A percentile compares a stretch with the other conserved stretches of the same genome.
Conservation (phyloP, 192 early-diverging fungal species). For the Thoreauomyces humboldtii region DNA sequence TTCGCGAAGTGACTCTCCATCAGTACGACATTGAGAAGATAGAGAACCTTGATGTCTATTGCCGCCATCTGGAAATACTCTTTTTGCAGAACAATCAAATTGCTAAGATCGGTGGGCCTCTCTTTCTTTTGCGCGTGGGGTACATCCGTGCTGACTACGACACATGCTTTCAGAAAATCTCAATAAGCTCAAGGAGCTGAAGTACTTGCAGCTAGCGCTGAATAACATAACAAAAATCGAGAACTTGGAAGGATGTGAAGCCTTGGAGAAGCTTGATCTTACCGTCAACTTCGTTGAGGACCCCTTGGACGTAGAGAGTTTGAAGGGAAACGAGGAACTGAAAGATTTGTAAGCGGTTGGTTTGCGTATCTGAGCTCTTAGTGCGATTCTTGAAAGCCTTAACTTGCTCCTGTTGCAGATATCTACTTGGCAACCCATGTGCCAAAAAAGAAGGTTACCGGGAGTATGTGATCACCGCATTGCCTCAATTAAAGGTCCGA, state of each 20-base stretch:
- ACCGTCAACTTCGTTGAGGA: slow-evolving; percentile 63
- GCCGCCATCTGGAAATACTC: slow-evolving; percentile 55
- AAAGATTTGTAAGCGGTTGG: slow-evolving; percentile 42
- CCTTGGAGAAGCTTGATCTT: slow-evolving; percentile 53
- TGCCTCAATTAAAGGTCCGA: slow-evolving; percentile 55
- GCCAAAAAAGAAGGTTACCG: slow-evolving; percentile 49
- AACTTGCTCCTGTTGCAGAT: too few species aligned
- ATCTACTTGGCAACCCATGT: slow-evolving; percentile 56
- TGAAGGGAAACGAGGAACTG: slow-evolving; percentile 41
- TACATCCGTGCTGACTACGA: not conserved
- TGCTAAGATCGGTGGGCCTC: slow-evolving; percentile 45
- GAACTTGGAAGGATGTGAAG: slow-evolving; percentile 58
- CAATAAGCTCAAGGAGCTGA: slow-evolving; percentile 52
- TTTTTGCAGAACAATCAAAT: slow-evolving; percentile 62
- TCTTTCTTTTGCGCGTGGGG: not conserved
- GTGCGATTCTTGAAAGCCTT: not conserved
- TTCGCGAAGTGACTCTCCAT: slow-evolving; percentile 57
- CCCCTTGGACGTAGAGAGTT: slow-evolving; percentile 41
- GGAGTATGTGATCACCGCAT: slow-evolving; percentile 46
- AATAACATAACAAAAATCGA: slow-evolving; percentile 60
- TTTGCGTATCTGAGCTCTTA: not conserved
- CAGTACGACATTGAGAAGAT: slow-evolving; percentile 66
- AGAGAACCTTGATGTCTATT: slow-evolving; percentile 60
- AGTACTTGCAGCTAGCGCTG: slow-evolving; percentile 57
- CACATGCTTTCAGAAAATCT: slow-evolving; percentile 46